phyloP scores from a whole-genome alignment of 129 eudicot genomes.

The Pittosporum tobira region DNA sequence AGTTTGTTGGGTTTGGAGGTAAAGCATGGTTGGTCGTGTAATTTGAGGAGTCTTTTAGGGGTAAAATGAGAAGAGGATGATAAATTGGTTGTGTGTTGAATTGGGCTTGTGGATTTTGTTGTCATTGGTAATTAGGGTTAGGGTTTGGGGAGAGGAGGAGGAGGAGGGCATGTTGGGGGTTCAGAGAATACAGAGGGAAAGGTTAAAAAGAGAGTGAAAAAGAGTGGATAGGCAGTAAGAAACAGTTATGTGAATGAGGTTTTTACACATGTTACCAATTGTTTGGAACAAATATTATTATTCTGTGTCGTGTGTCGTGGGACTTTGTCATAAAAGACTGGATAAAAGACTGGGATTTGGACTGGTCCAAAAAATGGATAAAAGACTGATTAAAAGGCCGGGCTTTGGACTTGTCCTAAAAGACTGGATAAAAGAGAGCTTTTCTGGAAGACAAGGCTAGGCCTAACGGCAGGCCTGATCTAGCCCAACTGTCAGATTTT shows the following conservation, averaged over 20 bases:
- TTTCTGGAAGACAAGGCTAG: no score
- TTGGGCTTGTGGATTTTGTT: conserved; percentile 28
- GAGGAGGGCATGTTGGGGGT: conserved; percentile 36
- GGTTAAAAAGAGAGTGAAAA: conserved; percentile 20
- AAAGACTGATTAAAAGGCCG: no score
- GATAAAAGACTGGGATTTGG: no score
- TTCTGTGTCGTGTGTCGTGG: neutral
- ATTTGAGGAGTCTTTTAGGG: conserved; percentile 23
- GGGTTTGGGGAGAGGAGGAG: conserved; percentile 24
- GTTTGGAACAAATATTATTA: conserved; percentile 10
- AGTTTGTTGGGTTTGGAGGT: conserved; percentile 36
- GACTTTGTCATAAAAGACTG: no score
- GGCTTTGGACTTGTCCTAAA: no score
- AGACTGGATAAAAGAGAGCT: no score
- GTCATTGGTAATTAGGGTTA: conserved; percentile 41
- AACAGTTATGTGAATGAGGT: conserved; percentile 66
- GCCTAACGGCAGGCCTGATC: no score
- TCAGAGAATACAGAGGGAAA: conserved; percentile 17
- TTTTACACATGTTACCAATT: conserved; percentile 30
- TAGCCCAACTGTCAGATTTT: no score
- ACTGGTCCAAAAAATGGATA: no score
- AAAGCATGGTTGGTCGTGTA: conserved; percentile 13
- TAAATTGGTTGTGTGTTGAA: conserved; percentile 18
- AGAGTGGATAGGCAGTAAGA: conserved; percentile 47
- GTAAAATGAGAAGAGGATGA: conserved; percentile 36